Base-by-base conservation (phyloP, 768 basidiomycete species). In the Tulasnella sp. region DNA sequence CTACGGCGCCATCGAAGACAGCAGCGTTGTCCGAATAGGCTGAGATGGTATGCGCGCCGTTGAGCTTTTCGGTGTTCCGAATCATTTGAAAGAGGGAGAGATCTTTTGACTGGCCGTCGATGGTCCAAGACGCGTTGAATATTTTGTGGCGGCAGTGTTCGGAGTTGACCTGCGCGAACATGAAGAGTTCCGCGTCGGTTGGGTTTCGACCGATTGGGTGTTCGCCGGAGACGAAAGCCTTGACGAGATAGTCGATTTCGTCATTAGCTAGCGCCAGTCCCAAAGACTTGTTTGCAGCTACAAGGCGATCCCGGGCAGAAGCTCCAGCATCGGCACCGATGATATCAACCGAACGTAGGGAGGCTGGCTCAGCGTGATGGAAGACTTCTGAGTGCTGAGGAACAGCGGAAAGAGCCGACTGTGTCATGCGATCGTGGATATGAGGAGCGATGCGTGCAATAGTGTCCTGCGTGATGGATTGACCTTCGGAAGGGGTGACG, bases 121-220 rank as follows among this genome's bases (percentile, higher is more conserved):
- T 89, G 15, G 90, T 93, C 98, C 98, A 99, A 20, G 93, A 88
- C 0, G 98, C 96, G 83, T 99, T 99, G 88, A 99, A 99, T 81
- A 98, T 99, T 86, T 99, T 99, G 88, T 99, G 98, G 44, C 98
- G 89, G 84, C 98, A 99, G 83, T 99, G 98, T 84, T 99, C 98
- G n/a, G 96, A 98, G 86, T 99, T 99, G 83, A 99, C 97, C 83
- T 99, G 98, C 3, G 98, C 97, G 84, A 99, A 99, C 98, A 99
- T 99, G 89, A 99, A 99, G 10, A 99, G 87, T 83, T 99, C 98
- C 3, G 97, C 96, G 83, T 99, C 98, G 51, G 94, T 98, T 10
- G 97, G 98, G 83, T 95, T 92, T 46, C 96, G 90, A 71, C 87
- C 87, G 84, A 93, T 90, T 0, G 92, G 88, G 16, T 87, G 83